Percentiles rank a stretch among this genome's conserved stretches.
Evolutionary conservation across 306 rosid species (phyloP).

Genomic region (Coriaria nepalensis): DNA sequence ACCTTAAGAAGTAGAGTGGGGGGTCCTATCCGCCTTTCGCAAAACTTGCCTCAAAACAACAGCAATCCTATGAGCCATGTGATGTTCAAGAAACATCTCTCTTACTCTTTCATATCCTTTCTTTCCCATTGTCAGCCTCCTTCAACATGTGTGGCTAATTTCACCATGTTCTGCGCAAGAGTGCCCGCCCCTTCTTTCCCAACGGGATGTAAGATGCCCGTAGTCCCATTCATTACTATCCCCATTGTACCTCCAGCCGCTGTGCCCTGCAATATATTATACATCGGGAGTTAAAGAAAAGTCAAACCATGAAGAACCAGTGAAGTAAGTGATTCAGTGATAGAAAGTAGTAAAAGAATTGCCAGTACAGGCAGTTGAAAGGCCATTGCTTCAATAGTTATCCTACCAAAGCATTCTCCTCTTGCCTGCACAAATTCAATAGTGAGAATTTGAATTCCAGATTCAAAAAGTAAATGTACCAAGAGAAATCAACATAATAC

Average conservation of each 20-base stretch:
- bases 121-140: slow-evolving; percentile 81
- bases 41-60: slow-evolving; percentile 58
- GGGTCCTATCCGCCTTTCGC: slow-evolving; percentile 35
- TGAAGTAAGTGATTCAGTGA: too few species aligned
- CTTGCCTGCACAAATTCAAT: slow-evolving; percentile 33
- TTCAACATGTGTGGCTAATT: slow-evolving; percentile 73
- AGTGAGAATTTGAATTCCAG: neutral
- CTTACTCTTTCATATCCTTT: slow-evolving; percentile 70
- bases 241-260: slow-evolving; percentile 94
- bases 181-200: slow-evolving; percentile 62
- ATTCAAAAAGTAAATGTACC: slow-evolving; percentile 4
- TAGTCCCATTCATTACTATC: slow-evolving; percentile 71
- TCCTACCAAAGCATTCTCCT: slow-evolving; percentile 83
- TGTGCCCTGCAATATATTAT: slow-evolving; percentile 42
- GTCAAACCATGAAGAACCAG: too few species aligned
- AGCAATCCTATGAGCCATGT: slow-evolving; percentile 79
- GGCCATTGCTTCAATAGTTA: slow-evolving; percentile 79
- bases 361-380: slow-evolving; percentile 83
- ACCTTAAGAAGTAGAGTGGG: slow-evolving; percentile 22
- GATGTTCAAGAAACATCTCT: slow-evolving; percentile 65
- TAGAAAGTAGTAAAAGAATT: slow-evolving; percentile 12
- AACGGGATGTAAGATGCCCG: slow-evolving; percentile 67
- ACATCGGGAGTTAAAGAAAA: slow-evolving; percentile 4
- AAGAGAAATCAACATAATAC: slow-evolving; percentile 5
- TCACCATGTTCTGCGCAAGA: slow-evolving; percentile 66